Evolutionary conservation across 2,329 filamentous ascomycete species (phyloP).

Genomic region (Triangularia verruculosa): DNA sequence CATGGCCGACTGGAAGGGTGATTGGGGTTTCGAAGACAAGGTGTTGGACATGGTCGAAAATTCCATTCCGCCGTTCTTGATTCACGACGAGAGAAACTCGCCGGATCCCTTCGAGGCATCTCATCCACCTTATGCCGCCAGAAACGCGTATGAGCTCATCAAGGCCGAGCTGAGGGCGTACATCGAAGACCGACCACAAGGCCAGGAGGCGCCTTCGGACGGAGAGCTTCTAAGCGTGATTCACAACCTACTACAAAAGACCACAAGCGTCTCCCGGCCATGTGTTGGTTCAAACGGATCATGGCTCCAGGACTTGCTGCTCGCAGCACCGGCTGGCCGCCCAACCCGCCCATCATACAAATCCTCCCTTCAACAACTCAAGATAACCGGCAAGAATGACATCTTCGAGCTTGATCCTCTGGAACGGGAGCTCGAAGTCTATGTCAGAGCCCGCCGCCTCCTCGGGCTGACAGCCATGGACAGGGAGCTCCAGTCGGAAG

Average conservation of each 20-base stretch:
- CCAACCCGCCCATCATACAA: not conserved
- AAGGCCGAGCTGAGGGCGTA: slow-evolving; percentile 57
- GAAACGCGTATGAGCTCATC: slow-evolving; percentile 60
- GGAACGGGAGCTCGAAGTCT: slow-evolving; percentile 53
- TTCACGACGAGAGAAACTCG: slow-evolving; percentile 59
- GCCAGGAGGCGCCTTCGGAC: slow-evolving; percentile 44
- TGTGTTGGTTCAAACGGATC: slow-evolving; percentile 39
- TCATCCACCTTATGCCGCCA: slow-evolving; percentile 43
- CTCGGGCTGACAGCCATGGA: slow-evolving; percentile 60
- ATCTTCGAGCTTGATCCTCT: slow-evolving; percentile 57
- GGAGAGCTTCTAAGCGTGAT: slow-evolving; percentile 56
- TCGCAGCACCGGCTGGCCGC: slow-evolving; percentile 32
- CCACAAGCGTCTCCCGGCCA: slow-evolving; percentile 46
- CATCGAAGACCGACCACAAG: slow-evolving; percentile 43
- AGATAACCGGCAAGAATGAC: slow-evolving; percentile 57
- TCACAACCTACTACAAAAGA: slow-evolving; percentile 56
- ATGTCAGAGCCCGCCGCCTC: slow-evolving; percentile 48
- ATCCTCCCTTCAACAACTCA: slow-evolving; percentile 44
- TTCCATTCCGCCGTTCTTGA: slow-evolving; percentile 63
- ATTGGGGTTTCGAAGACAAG: slow-evolving; percentile 63
- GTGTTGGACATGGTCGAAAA: slow-evolving; percentile 64
- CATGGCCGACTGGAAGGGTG: slow-evolving; percentile 69
- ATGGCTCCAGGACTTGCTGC: slow-evolving; percentile 60
- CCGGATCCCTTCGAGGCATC: slow-evolving; percentile 53
- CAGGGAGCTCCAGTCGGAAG: slow-evolving; percentile 57